phyloP scores from a whole-genome alignment of 1,284 basidiomycete species.

The Pseudozyma pruni region DNA sequence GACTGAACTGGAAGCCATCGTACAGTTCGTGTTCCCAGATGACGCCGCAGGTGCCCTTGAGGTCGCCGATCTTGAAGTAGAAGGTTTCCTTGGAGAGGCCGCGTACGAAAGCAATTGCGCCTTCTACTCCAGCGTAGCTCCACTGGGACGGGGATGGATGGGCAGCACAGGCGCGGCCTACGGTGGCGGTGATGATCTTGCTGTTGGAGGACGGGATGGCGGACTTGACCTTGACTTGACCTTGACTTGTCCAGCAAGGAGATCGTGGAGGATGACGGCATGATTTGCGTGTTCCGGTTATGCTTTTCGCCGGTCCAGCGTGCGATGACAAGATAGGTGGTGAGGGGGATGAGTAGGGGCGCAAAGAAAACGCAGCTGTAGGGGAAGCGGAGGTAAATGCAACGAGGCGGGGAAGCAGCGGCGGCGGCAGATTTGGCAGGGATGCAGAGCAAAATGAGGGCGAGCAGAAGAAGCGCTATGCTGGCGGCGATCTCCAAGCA shows the following conservation, averaged over 20 bases:
- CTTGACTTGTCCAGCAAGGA: constrained; percentile 64
- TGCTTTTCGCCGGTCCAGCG: constrained; percentile 62
- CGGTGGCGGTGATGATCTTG: constrained; percentile 66
- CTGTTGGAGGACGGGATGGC: constrained; percentile 59
- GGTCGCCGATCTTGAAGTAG: constrained; percentile 60
- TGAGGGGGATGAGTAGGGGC: constrained; percentile 56
- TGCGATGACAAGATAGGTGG: constrained; percentile 61
- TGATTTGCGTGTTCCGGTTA: constrained; percentile 47
- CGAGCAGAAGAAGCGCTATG: constrained; percentile 21
- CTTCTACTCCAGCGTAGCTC: constrained; percentile 63
- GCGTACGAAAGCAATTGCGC: constrained; percentile 63
- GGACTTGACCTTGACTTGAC: constrained; percentile 64
- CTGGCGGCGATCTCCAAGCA: constrained; percentile 27
- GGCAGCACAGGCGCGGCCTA: constrained; percentile 62
- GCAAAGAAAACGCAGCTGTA: constrained; percentile 53
- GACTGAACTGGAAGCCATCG: constrained; percentile 82
- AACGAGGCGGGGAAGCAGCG: background rate
- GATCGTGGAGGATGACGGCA: constrained; percentile 63
- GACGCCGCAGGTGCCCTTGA: constrained; percentile 80
- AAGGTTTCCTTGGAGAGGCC: constrained; percentile 53
- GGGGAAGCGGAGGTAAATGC: constrained; percentile 41
- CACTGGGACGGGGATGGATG: constrained; percentile 50
- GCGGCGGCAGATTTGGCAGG: background rate
- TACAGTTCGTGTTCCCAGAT: constrained; percentile 96
- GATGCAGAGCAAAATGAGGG: constrained; percentile 9